Evolutionary conservation across 768 basidiomycete species (phyloP).

Genomic region (Suillus subaureus): DNA sequence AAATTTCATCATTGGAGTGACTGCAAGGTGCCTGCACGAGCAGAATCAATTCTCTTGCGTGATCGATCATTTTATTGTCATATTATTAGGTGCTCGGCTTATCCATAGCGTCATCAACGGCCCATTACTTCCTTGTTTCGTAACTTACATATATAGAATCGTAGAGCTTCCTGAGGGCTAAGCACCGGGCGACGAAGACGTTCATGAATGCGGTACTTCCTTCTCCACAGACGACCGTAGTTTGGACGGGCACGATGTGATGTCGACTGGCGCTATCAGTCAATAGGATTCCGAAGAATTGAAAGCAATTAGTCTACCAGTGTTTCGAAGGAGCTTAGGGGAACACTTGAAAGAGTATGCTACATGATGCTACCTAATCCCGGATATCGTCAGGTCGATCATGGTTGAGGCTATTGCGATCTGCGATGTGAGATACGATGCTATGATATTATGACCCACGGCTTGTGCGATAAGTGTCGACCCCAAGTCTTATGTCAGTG

Average conservation of each 20-base stretch:
- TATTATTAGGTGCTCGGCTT: constrained; percentile 4
- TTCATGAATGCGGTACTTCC: neutral
- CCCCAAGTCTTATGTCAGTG: neutral
- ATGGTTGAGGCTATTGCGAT: neutral
- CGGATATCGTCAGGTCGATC: neutral
- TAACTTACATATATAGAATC: neutral
- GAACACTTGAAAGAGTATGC: neutral
- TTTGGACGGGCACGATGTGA: neutral
- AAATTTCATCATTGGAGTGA: neutral
- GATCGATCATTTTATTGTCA: neutral
- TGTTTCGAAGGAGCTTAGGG: constrained; percentile 1
- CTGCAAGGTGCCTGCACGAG: neutral
- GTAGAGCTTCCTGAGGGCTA: neutral
- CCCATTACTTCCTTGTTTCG: constrained; percentile 1
- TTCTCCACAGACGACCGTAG: neutral
- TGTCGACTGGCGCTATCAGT: neutral
- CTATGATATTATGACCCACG: neutral
- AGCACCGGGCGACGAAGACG: neutral
- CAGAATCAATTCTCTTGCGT: neutral
- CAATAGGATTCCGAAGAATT: neutral
- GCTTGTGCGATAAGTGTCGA: neutral
- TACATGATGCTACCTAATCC: neutral
- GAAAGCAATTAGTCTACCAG: neutral
- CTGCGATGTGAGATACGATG: neutral
- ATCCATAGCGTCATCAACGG: neutral